These are phyloP conservation scores for Aureobasidium sp. DNA, from an alignment of 2,329 filamentous ascomycete genomes.

Conservation along the genomic window DNA sequence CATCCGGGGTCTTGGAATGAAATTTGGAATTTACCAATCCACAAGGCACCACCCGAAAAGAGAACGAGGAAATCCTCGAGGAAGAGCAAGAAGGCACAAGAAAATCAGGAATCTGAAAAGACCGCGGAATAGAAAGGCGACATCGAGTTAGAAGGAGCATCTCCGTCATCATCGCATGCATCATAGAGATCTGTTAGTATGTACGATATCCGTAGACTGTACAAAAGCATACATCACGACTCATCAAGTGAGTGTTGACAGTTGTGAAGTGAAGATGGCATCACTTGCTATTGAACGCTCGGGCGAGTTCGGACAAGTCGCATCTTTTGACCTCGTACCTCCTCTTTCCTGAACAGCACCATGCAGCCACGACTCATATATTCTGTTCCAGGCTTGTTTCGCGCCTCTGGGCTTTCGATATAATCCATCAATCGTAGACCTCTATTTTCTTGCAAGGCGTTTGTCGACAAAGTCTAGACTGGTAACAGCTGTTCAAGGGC, in stretches of 20 bases:
- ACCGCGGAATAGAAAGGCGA: background rate
- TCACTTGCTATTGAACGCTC: background rate
- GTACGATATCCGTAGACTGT: background rate
- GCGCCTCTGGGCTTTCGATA: background rate
- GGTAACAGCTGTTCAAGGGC: background rate
- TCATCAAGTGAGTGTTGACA: background rate
- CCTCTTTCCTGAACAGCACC: background rate
- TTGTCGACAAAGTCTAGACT: background rate
- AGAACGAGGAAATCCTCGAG: background rate
- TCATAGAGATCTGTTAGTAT: background rate
- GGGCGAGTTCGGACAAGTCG: background rate
- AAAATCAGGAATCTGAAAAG: background rate
- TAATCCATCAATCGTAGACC: background rate
- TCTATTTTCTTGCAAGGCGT: background rate
- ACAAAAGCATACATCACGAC: background rate
- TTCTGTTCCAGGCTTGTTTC: slow-evolving; percentile 2
- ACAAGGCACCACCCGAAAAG: background rate
- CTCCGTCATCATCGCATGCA: background rate
- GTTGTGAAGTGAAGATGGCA: background rate
- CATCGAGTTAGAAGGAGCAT: background rate
- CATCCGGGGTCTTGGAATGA: slow-evolving; percentile 53
- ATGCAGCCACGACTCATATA: slow-evolving; percentile 1
- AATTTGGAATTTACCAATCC: slow-evolving; percentile 46
- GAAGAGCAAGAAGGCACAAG: background rate
- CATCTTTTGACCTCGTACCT: background rate